Evolutionary conservation across 2,329 filamentous ascomycete species (phyloP).

Genomic region (Diplodia mutila): DNA sequence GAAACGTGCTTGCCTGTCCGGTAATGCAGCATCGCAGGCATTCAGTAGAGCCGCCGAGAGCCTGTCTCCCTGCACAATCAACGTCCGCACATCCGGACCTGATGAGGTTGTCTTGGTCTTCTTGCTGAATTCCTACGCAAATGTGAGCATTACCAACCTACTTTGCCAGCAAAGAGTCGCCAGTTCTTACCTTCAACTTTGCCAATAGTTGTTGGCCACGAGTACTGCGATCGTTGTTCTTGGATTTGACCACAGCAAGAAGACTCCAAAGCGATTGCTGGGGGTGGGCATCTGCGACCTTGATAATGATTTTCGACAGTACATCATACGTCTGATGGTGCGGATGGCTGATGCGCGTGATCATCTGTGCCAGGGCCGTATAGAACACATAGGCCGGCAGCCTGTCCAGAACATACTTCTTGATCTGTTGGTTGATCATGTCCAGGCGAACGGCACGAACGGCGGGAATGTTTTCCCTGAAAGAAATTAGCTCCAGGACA

Average conservation of each 20-base stretch:
- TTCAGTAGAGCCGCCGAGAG: slow-evolving; percentile 80
- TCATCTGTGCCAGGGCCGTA: slow-evolving; percentile 84
- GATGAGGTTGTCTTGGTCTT: slow-evolving; percentile 52
- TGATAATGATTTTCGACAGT: slow-evolving; percentile 78
- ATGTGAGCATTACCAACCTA: slow-evolving; percentile 32
- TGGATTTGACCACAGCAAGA: slow-evolving; percentile 82
- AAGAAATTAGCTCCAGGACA: not conserved
- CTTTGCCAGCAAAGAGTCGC: slow-evolving; percentile 5
- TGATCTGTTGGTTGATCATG: slow-evolving; percentile 72
- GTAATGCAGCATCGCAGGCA: slow-evolving; percentile 78
- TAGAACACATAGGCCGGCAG: slow-evolving; percentile 80
- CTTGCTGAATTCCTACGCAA: slow-evolving; percentile 54
- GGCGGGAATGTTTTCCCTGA: slow-evolving; percentile 40
- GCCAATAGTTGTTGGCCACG: slow-evolving; percentile 53
- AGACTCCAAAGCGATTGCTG: slow-evolving; percentile 92
- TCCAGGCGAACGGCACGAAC: slow-evolving; percentile 67
- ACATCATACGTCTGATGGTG: slow-evolving; percentile 76
- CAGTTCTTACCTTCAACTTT: slow-evolving; percentile 45
- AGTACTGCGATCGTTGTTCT: slow-evolving; percentile 67
- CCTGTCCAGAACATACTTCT: slow-evolving; percentile 71
- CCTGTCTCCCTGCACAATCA: slow-evolving; percentile 79
- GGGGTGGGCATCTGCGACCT: slow-evolving; percentile 84
- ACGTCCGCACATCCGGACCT: slow-evolving; percentile 64
- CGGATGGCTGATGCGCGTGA: slow-evolving; percentile 91
- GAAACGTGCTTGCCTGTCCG: slow-evolving; percentile 67